phyloP scores from a whole-genome alignment of 495 filamentous ascomycete species.

The Geopyxis carbonaria region DNA sequence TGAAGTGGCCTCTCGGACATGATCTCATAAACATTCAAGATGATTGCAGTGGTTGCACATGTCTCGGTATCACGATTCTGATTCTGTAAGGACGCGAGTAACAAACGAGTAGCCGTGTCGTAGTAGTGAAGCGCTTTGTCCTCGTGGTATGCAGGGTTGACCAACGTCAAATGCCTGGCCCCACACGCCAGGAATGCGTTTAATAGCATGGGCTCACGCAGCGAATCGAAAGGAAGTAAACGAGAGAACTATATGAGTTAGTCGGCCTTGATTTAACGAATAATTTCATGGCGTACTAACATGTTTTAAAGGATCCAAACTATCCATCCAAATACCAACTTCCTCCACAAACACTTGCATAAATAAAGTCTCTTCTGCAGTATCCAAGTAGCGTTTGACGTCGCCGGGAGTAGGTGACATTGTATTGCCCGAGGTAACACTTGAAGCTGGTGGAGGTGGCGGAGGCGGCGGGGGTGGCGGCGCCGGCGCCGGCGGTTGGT shows the following conservation, averaged over 20 bases:
- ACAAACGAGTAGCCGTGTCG: conserved; percentile 55
- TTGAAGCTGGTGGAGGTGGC: conserved; percentile 13
- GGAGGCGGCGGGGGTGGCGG: conserved; percentile 15
- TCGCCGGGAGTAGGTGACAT: conserved; percentile 27
- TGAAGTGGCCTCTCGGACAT: conserved; percentile 65
- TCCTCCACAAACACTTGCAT: conserved; percentile 88
- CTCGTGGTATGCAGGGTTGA: conserved; percentile 51
- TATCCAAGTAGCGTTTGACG: conserved; percentile 42
- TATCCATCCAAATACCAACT: conserved; percentile 89
- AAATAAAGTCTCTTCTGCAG: conserved; percentile 59
- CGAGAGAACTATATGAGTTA: conserved; percentile 49
- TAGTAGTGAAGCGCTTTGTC: conserved; percentile 72
- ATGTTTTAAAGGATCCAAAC: conserved; percentile 70
- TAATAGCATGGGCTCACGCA: conserved; percentile 75
- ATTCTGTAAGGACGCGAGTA: conserved; percentile 59
- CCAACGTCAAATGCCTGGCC: conserved; percentile 57
- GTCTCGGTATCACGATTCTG: conserved; percentile 58
- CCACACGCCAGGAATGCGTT: conserved; percentile 85
- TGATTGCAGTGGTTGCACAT: conserved; percentile 76
- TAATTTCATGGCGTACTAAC: conserved; percentile 29
- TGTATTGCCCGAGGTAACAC: conserved; percentile 25
- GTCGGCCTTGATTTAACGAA: not conserved
- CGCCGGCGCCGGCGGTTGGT: conserved; percentile 12
- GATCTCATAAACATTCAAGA: conserved; percentile 80
- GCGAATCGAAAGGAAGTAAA: conserved; percentile 60